Conservation (phyloP, 345 rosid species). For the Orychophragmus violaceus region DNA sequence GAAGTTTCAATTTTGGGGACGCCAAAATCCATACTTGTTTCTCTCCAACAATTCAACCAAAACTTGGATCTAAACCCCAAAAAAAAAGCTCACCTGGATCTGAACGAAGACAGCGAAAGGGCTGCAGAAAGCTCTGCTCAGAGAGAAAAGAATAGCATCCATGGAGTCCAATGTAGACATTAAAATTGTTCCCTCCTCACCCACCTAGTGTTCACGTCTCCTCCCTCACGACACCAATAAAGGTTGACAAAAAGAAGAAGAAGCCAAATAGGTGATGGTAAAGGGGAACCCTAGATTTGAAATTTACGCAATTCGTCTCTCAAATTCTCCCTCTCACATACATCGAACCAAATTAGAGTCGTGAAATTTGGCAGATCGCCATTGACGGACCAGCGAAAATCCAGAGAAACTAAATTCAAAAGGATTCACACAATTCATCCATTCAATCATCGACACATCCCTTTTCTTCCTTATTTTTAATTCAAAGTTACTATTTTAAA, state of each 20-base stretch:
- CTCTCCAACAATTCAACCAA: not conserved
- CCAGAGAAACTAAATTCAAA: slow-evolving; percentile 1
- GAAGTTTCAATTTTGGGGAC: too few species aligned
- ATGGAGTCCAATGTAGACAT: slow-evolving; percentile 57
- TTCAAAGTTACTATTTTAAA: too few species aligned
- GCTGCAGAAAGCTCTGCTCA: slow-evolving; percentile 59
- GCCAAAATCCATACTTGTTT: not conserved
- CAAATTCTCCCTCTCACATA: slow-evolving; percentile 10
- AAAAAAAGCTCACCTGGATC: slow-evolving; percentile 65
- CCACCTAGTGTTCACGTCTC: not conserved
- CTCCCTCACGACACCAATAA: not conserved
- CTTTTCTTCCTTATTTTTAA: not conserved
- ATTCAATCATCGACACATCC: slow-evolving; percentile 24
- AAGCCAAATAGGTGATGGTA: too few species aligned
- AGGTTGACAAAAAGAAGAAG: not conserved
- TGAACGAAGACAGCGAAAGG: slow-evolving; percentile 82
- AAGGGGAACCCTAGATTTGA: slow-evolving; percentile 26
- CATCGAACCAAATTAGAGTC: slow-evolving; percentile 16
- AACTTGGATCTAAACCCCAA: slow-evolving; percentile 26
- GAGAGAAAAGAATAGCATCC: slow-evolving; percentile 78
- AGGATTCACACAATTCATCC: slow-evolving; percentile 19
- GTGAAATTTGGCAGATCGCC: slow-evolving; percentile 28
- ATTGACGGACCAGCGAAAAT: slow-evolving; percentile 25
- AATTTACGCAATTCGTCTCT: not conserved
- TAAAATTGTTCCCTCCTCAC: slow-evolving; percentile 16